Evolutionary conservation across 176 grass and related monocot genomes (phyloP).

Genomic region (Leersia perrieri): DNA sequence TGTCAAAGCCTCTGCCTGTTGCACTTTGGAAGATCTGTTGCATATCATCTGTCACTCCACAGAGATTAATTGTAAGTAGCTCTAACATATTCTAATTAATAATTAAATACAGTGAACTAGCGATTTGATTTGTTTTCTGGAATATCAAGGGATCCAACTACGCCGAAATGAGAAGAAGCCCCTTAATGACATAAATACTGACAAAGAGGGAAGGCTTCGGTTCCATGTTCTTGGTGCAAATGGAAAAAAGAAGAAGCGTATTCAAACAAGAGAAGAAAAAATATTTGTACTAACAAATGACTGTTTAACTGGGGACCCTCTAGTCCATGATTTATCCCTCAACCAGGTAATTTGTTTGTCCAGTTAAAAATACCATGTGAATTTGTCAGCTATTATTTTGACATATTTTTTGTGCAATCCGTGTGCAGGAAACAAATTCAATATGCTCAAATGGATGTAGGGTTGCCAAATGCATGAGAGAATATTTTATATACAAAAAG

Average conservation of each 20-base stretch:
- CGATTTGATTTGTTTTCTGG: conserved; percentile 19
- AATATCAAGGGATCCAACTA: conserved; percentile 87
- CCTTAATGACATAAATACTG: conserved; percentile 86
- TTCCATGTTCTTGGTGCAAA: conserved; percentile 78
- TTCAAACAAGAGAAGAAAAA: conserved; percentile 93
- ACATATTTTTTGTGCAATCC: conserved; percentile 6
- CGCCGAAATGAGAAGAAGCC: conserved; percentile 88
- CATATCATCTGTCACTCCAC: conserved; percentile 76
- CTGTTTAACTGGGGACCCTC: conserved; percentile 81
- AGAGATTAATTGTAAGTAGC: conserved; percentile 81
- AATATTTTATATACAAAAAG: conserved; percentile 86
- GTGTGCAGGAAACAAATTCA: conserved; percentile 69
- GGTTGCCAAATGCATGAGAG: conserved; percentile 94
- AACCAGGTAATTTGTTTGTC: conserved; percentile 56
- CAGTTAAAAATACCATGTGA: conserved; percentile 18
- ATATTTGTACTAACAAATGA: conserved; percentile 91
- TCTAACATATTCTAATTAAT: conserved; percentile 30
- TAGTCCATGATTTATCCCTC: conserved; percentile 84
- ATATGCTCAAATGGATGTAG: conserved; percentile 86
- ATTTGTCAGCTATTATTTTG: conserved; percentile 7
- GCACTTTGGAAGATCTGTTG: conserved; percentile 86
- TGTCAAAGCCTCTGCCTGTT: conserved; percentile 71
- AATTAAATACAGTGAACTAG: conserved; percentile 1
- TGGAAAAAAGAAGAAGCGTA: conserved; percentile 87
- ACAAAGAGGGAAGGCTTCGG: conserved; percentile 75